A percentile compares a stretch with the other conserved stretches of the same genome.
These are phyloP conservation scores for Alternaria sp. DNA, from an alignment of 2,329 filamentous ascomycete species.

Conservation along the genomic window DNA sequence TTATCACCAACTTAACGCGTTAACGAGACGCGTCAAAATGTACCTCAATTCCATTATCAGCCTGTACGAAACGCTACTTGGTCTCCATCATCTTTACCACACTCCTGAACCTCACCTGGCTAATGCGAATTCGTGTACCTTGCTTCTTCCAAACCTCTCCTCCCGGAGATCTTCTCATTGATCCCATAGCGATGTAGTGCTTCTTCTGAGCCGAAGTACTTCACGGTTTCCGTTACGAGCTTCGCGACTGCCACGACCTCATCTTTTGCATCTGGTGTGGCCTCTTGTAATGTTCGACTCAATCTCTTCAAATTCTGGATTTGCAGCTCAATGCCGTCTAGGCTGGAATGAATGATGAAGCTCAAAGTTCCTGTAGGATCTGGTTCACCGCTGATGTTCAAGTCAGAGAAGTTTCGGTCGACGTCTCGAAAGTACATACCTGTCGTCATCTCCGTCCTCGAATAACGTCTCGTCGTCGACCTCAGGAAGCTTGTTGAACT, in stretches of 20 bases:
- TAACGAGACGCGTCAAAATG: neutral
- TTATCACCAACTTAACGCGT: neutral
- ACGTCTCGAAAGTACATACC: slow-evolving; percentile 6
- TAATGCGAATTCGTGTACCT: neutral
- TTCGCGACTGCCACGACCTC: slow-evolving; percentile 23
- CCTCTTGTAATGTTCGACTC: slow-evolving; percentile 33
- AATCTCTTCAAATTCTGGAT: slow-evolving; percentile 30
- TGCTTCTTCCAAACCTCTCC: slow-evolving; percentile 28
- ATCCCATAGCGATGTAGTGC: slow-evolving; percentile 20
- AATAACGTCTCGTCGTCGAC: slow-evolving; percentile 17
- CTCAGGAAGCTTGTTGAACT: slow-evolving; percentile 14
- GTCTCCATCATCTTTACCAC: neutral
- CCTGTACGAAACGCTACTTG: neutral
- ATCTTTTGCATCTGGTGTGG: slow-evolving; percentile 22
- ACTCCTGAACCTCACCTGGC: neutral
- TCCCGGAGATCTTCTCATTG: slow-evolving; percentile 22
- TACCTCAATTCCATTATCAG: neutral
- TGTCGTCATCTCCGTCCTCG: slow-evolving; percentile 10
- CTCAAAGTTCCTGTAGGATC: slow-evolving; percentile 26
- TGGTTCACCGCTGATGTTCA: slow-evolving; percentile 4
- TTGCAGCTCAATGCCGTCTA: slow-evolving; percentile 33
- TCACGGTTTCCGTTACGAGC: slow-evolving; percentile 23
- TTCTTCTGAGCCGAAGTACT: slow-evolving; percentile 30
- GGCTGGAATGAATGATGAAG: slow-evolving; percentile 26
- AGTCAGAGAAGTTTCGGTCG: neutral